Conservation (phyloP, 2,329 filamentous ascomycete genomes). For the Xenosphaeropsis pyriputrescens region DNA sequence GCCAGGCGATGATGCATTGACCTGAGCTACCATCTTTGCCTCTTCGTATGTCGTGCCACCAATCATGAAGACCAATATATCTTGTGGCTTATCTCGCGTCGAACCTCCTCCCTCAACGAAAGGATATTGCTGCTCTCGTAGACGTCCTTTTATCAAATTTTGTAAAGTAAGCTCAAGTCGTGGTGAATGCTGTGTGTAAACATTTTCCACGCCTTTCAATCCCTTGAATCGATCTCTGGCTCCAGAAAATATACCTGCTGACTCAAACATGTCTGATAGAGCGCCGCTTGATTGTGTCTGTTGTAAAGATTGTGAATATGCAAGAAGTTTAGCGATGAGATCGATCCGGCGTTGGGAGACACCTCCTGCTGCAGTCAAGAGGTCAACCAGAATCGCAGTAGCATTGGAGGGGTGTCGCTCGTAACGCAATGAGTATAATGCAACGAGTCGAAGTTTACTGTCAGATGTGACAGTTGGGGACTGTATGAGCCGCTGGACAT, state of each 20-base stretch:
- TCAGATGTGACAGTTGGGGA: conserved; percentile 61
- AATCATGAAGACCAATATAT: conserved; percentile 88
- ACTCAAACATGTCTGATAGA: conserved; percentile 85
- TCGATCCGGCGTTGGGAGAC: conserved; percentile 63
- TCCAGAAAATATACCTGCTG: conserved; percentile 78
- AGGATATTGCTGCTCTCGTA: conserved; percentile 79
- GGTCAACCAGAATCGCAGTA: conserved; percentile 71
- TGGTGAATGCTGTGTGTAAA: conserved; percentile 95
- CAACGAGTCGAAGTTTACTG: conserved; percentile 79
- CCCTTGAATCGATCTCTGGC: conserved; percentile 84
- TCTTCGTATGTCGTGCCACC: conserved; percentile 94
- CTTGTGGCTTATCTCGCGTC: conserved; percentile 89
- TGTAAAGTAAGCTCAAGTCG: conserved; percentile 77
- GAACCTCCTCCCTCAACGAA: conserved; percentile 81
- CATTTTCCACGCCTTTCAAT: conserved; percentile 93
- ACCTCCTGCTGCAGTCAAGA: conserved; percentile 72
- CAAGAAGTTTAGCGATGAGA: conserved; percentile 67
- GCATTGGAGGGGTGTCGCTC: conserved; percentile 75
- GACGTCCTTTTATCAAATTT: conserved; percentile 79
- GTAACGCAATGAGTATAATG: conserved; percentile 90
- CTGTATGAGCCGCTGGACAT: conserved; percentile 74
- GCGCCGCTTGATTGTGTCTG: conserved; percentile 60
- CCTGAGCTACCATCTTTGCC: conserved; percentile 86
- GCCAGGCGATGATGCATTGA: conserved; percentile 83
- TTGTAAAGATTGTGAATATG: conserved; percentile 79